Evolutionary conservation across 2,329 filamentous ascomycete genomes (phyloP).

Genomic region (Sarocladium brachiariae): DNA sequence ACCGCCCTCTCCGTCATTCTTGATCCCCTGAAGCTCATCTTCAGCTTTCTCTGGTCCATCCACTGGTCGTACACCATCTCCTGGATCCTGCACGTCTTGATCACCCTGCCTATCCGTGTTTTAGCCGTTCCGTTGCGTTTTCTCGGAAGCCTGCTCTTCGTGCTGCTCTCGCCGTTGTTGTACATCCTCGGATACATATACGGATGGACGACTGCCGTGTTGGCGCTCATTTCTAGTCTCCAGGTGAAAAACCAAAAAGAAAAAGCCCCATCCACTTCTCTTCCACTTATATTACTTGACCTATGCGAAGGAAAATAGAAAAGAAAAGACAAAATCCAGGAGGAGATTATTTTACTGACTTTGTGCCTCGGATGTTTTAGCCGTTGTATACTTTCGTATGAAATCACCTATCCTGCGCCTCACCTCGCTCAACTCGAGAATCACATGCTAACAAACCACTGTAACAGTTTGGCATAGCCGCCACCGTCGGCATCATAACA

Average conservation of each 20-base stretch:
- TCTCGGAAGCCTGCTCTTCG: conserved; percentile 20
- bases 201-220: conserved; percentile 16
- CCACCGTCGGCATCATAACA: conserved; percentile 57
- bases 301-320: not conserved
- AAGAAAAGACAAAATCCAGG: too few relatives aligned
- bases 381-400: conserved; percentile 37
- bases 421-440: conserved; percentile 5
- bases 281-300: not conserved
- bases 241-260: conserved; percentile 24
- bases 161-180: conserved; percentile 30
- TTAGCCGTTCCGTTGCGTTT: conserved; percentile 23
- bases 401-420: too few relatives aligned
- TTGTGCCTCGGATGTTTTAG: conserved; percentile 17
- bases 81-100: conserved; percentile 10
- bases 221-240: conserved; percentile 24
- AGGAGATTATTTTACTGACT: not conserved
- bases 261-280: not conserved
- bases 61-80: conserved; percentile 21
- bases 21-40: conserved; percentile 19
- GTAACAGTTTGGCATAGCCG: conserved; percentile 53
- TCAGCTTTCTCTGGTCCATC: conserved; percentile 19
- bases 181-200: conserved; percentile 25
- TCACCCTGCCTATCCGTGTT: conserved; percentile 25
- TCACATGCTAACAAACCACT: not conserved
- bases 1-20: conserved; percentile 18